Conservation (phyloP, 2,329 filamentous ascomycete genomes). For the Aspergillus eucalypticola region DNA sequence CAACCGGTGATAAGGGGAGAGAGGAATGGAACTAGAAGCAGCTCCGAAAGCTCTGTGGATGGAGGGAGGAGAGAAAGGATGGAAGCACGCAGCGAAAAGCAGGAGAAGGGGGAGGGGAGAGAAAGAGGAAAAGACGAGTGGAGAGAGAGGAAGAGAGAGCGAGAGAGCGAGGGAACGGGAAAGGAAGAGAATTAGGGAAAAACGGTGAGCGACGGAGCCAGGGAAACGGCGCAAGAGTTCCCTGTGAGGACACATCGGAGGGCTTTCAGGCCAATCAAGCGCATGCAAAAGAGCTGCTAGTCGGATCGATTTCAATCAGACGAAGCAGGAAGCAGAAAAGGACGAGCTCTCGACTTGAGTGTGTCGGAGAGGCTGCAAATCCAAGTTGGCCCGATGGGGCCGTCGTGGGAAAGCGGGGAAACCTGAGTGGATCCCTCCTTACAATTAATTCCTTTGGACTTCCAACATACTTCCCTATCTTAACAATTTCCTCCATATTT, state of each 20-base stretch:
- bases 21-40: neutral
- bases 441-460: neutral
- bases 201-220: slow-evolving; percentile 19
- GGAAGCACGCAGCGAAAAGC: neutral
- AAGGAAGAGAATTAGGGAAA: slow-evolving; percentile 15
- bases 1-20: neutral
- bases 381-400: slow-evolving; percentile 14
- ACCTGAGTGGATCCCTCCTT: slow-evolving; percentile 15
- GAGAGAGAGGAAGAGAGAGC: slow-evolving; percentile 8
- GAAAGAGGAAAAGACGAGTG: neutral
- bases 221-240: slow-evolving; percentile 6
- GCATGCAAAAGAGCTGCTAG: slow-evolving; percentile 4
- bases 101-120: slow-evolving; percentile 9
- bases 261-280: slow-evolving; percentile 17
- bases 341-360: neutral
- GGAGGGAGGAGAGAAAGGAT: neutral
- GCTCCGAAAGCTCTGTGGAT: slow-evolving; percentile 7
- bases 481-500: neutral
- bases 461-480: too few relatives aligned
- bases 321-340: neutral
- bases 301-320: neutral
- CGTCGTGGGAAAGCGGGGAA: slow-evolving; percentile 24
- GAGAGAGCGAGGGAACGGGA: slow-evolving; percentile 11
- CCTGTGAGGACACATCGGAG: slow-evolving; percentile 13
- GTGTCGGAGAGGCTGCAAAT: slow-evolving; percentile 3